These are phyloP conservation scores for Psidium friedrichsthalianum DNA, from an alignment of 345 rosid genomes.

Conservation along the genomic window DNA sequence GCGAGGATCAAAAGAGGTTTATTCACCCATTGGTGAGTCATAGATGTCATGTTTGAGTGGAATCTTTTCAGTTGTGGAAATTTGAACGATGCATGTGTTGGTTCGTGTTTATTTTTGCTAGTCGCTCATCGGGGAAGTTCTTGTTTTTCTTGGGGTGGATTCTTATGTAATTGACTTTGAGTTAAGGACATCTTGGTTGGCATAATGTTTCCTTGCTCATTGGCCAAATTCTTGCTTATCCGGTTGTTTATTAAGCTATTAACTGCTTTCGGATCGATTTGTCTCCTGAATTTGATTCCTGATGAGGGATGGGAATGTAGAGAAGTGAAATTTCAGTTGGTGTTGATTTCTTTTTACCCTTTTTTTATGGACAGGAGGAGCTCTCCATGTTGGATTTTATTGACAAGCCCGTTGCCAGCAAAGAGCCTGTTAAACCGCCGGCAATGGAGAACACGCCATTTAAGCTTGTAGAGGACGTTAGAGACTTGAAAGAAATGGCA, in stretches of 20 bases:
- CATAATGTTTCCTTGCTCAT: neutral
- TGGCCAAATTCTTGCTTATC: neutral
- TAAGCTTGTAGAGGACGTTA: slow-evolving; percentile 65
- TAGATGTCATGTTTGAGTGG: neutral
- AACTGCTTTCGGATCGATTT: neutral
- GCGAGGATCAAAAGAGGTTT: slow-evolving; percentile 44
- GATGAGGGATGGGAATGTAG: neutral
- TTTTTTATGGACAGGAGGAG: slow-evolving; percentile 39
- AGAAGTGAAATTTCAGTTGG: neutral
- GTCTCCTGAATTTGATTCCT: neutral
- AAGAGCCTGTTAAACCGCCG: slow-evolving; percentile 33
- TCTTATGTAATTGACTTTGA: neutral
- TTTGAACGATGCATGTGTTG: neutral
- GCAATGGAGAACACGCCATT: slow-evolving; percentile 51
- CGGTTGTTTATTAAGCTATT: neutral
- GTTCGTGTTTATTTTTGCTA: neutral
- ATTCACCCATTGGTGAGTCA: slow-evolving; percentile 32
- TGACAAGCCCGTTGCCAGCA: slow-evolving; percentile 27
- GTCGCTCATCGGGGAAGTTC: neutral
- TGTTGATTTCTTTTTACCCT: neutral
- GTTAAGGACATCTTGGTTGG: neutral
- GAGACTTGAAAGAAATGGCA: slow-evolving; percentile 69
- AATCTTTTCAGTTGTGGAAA: neutral
- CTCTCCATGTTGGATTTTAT: slow-evolving; percentile 65
- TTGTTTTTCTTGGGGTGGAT: neutral